Evolutionary conservation across 352 stramenopile genomes (phyloP).

Genomic region (Elongisporangium anandrum): DNA sequence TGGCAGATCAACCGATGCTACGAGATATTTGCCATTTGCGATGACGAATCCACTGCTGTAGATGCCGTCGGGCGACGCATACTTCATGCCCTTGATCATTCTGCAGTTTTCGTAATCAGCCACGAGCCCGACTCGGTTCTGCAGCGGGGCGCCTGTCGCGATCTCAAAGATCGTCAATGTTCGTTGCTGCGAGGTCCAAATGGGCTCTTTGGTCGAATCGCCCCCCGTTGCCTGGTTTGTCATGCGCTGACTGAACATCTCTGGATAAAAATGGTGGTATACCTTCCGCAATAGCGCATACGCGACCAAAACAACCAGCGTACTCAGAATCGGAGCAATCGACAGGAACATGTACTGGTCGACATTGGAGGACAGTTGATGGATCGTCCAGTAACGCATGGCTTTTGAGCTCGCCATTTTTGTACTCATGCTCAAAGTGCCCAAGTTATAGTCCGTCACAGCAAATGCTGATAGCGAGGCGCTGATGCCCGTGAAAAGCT

Average conservation of each 20-base stretch:
- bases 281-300: conserved; percentile 15
- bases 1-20: conserved; percentile 29
- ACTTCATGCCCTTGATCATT: conserved; percentile 43
- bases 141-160: conserved; percentile 25
- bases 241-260: conserved; percentile 1
- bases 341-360: conserved; percentile 17
- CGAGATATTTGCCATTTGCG: conserved; percentile 35
- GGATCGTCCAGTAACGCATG: conserved; percentile 24
- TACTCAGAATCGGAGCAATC: conserved; percentile 21
- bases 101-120: conserved; percentile 44
- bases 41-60: conserved; percentile 43
- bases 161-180: conserved; percentile 35
- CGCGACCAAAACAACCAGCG: conserved; percentile 10
- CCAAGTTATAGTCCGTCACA: background rate
- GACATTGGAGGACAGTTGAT: conserved; percentile 16
- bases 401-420: conserved; percentile 10
- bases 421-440: background rate
- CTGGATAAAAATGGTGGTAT: conserved; percentile 21
- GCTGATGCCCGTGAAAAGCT: background rate
- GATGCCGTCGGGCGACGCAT: conserved; percentile 33
- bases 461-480: background rate
- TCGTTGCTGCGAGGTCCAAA: conserved; percentile 17
- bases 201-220: conserved; percentile 3
- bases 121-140: conserved; percentile 19
- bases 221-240: background rate